Percentiles rank a stretch among this genome's conserved stretches.
Evolutionary conservation across 73 alveolate genomes (phyloP).

Genomic region (Stentor coeruleus): DNA sequence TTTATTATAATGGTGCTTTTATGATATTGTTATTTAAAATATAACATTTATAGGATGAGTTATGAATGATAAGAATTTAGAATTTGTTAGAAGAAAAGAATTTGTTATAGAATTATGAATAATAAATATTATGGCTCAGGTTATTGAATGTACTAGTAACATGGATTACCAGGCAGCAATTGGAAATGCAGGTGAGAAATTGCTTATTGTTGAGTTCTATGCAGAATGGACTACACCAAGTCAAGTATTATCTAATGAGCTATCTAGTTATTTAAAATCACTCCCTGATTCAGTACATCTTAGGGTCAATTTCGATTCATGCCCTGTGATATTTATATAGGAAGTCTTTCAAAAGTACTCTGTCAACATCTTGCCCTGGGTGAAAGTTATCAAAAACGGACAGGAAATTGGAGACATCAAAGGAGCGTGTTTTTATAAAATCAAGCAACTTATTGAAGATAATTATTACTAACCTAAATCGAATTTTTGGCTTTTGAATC

Average conservation of each 20-base stretch:
- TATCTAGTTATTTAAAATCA: not conserved
- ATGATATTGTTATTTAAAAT: no score
- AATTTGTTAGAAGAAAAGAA: no score
- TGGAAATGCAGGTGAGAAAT: not conserved
- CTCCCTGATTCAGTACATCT: conserved; percentile 23
- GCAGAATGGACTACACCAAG: conserved; percentile 21
- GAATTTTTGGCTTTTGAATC: no score
- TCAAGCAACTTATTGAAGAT: not conserved
- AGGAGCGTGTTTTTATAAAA: not conserved
- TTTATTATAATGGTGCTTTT: no score
- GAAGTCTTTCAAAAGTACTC: conserved; percentile 7
- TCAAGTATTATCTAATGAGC: not conserved
- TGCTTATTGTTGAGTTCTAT: not conserved
- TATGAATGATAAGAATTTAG: no score
- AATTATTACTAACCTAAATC: conserved; percentile 12
- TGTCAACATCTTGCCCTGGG: conserved; percentile 13
- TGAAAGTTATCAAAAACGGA: conserved; percentile 11
- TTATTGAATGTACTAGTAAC: not conserved
- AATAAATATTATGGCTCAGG: conserved; percentile 3
- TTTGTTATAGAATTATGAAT: no score
- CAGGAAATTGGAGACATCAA: not conserved
- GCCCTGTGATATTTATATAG: not conserved
- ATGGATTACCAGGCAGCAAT: conserved; percentile 8
- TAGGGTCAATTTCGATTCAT: not conserved
- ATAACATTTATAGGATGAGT: no score